Base-by-base conservation (phyloP, 306 rosid species). In the Fragaria iinumae region DNA sequence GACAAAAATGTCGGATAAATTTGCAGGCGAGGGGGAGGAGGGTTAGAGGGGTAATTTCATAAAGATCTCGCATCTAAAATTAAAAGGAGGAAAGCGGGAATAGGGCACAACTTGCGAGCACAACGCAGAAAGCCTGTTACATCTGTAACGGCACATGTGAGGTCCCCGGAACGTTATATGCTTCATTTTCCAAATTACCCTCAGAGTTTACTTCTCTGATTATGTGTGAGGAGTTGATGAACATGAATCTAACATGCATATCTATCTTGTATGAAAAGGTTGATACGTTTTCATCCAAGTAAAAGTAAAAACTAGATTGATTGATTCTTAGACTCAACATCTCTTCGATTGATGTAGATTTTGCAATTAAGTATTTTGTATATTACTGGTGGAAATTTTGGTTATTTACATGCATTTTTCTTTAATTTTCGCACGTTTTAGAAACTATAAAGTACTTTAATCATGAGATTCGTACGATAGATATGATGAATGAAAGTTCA, bases 131-230 rank as follows among this genome's bases (percentile, higher is more conserved):
- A 93, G 93, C 89, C 89, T 88, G 93, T 83, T 83, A 17, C 86
- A 20, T 84, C 93, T 87, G 90, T 84, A 79, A 88, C 79, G 88
- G 86, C 91, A 89, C 98, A 91, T 91, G 96, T 48, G 85, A 87
- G 83, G 79, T 80, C 90, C 90, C 45, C 86, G 84, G 38, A 82
- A 80, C 83, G 83, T 80, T 71, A 64, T 74, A 6, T n/a, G 17
- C 50, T 32, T 23, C 5, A 59, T 86, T 75, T 87, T 87, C 20
- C 20, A 73, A 64, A 9, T 29, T 80, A 75, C 82, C 96, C 94
- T 72, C 57, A 2, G 6, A 38, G 3, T 18, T 25, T 6, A 3
- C 72, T 53, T 36, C 8, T 18, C 18, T 21, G 2, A 53, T 52
- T 52, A 34, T 12, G 9, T 2, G 59, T 45, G 53, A 8, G 47